Base-by-base conservation (phyloP, 2,329 filamentous ascomycete species). In the Orbilia ellipsospora region DNA sequence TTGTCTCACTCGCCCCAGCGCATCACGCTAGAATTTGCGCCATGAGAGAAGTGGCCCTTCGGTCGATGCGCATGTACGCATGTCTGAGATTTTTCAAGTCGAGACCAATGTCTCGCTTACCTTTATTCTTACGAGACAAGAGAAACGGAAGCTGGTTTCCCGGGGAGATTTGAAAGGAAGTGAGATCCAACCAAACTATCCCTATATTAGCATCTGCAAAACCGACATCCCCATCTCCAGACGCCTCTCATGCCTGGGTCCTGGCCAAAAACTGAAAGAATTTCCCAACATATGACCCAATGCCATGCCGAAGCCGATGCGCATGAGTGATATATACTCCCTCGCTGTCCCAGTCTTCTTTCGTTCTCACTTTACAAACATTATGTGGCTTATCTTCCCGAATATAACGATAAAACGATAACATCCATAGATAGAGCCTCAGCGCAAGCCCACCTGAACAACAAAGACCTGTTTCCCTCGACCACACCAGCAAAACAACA, bases 141-240 rank as follows among this genome's bases (percentile, higher is more conserved):
- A 48, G 44, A 48, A 52, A 52, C 50, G 50, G 50, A 52, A 52
- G 50, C 50, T 52, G 50, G 50, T 5, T 48, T 48, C 16, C 44
- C 16, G 44, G 44, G 7, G 13, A 48, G 44, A 48, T 48, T 48
- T 15, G 16, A 48, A 13, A 12, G 23, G 28, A 55, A 20, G 15
- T 36, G 23, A 20, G 52, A 55, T 55, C 26, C 52, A 55, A 15
- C 13, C 51, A 56, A 31, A 52, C 66, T 63, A 70, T 42, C 50
- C 65, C 57, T 63, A 63, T 63, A 70, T 63, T 45, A 63, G 57
- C 66, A 70, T 70, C 66, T 70, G 59, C 59, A 57, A 57, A 63
- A 52, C 40, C 65, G 45, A 70, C 66, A 62, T 62, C 15, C 16
- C 31, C 31, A 36, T 36, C 31, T 36, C 31, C 5, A 36, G 31